Evolutionary conservation across 306 rosid species (phyloP), one percentile per base, ranked within the genome.

Genomic region (Sphenostylis stenocarpa): DNA sequence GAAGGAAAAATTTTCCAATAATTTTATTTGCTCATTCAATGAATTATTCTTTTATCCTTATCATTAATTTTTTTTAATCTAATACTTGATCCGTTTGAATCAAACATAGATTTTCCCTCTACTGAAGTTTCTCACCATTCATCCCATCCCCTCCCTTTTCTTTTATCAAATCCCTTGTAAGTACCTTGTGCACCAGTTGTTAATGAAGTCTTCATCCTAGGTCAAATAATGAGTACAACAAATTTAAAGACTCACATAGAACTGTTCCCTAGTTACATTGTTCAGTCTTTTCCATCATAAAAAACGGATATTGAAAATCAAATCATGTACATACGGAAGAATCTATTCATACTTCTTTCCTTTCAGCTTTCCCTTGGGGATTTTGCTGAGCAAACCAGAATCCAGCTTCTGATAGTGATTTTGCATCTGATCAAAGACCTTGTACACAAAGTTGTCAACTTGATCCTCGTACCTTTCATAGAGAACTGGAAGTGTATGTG

Each of bases 401-500:
- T 94, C 98, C 17, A 94, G 74, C 85, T 87, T 89, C 67, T 0
- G 66, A 39, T 85, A 92, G 47, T 86, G 57, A 61, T 74, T 79
- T 63, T 72, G 88, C 74, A 92, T 16, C 83, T 88, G 92, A n/a
- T 81, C 91, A 5, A 88, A 28, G 44, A 88, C 89, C 49, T 81
- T 83, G 85, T 78, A 85, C 24, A 80, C 88, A 24, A 90, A 89
- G 83, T 43, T 73, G 76, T 95, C 98, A 53, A 95, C 80, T 83
- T 90, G 83, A 77, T 89, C 90, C n/a, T 89, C 97, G 17, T 95
- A 88, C 79, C 62, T 95, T 89, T 95, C 98, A 12, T 95, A 95
- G 21, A 95, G 83, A 66, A 91, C 90, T 5, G 98, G 98, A 62
- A 95, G 85, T 9, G 97, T 92, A 75, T 95, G 97, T 33, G 93